These are phyloP conservation scores for Botrytis hyacinthi DNA, from an alignment of 2,329 filamentous ascomycete genomes.

Conservation along the genomic window DNA sequence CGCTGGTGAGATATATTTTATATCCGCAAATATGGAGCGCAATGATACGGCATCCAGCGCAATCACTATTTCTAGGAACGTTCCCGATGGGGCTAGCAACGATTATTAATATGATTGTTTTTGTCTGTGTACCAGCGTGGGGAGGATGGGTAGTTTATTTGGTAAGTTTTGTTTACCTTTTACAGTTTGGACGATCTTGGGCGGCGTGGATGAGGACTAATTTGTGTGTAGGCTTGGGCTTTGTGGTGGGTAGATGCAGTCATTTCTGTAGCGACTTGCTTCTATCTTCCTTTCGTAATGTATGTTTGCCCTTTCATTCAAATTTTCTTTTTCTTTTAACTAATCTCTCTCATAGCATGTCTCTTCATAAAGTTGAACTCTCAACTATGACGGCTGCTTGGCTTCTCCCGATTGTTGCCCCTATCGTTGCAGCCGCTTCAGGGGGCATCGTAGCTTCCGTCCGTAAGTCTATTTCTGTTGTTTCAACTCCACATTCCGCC, in stretches of 20 bases:
- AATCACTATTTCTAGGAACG: slow-evolving; percentile 67
- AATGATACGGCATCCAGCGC: slow-evolving; percentile 65
- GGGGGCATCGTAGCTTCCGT: slow-evolving; percentile 63
- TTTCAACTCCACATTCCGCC: neutral
- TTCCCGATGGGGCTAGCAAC: slow-evolving; percentile 69
- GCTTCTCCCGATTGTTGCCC: slow-evolving; percentile 64
- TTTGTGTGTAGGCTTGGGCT: slow-evolving; percentile 47
- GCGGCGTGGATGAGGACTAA: slow-evolving; percentile 19
- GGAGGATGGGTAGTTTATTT: slow-evolving; percentile 54
- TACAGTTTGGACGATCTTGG: neutral
- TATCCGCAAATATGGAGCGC: slow-evolving; percentile 65
- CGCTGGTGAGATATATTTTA: slow-evolving; percentile 58
- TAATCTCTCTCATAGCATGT: slow-evolving; percentile 32
- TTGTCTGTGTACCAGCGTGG: slow-evolving; percentile 60
- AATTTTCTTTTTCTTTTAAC: neutral
- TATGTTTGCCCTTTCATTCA: slow-evolving; percentile 33
- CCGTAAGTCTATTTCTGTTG: slow-evolving; percentile 23
- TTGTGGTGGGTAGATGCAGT: slow-evolving; percentile 58
- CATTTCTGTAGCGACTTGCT: slow-evolving; percentile 52
- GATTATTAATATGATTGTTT: slow-evolving; percentile 63
- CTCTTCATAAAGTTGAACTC: slow-evolving; percentile 45
- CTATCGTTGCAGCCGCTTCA: slow-evolving; percentile 62
- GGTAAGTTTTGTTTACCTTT: slow-evolving; percentile 29
- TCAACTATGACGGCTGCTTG: slow-evolving; percentile 62
- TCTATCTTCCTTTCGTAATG: slow-evolving; percentile 57